Base-by-base conservation (phyloP, 140 eudicot species). In the Oenanthe javanica region DNA sequence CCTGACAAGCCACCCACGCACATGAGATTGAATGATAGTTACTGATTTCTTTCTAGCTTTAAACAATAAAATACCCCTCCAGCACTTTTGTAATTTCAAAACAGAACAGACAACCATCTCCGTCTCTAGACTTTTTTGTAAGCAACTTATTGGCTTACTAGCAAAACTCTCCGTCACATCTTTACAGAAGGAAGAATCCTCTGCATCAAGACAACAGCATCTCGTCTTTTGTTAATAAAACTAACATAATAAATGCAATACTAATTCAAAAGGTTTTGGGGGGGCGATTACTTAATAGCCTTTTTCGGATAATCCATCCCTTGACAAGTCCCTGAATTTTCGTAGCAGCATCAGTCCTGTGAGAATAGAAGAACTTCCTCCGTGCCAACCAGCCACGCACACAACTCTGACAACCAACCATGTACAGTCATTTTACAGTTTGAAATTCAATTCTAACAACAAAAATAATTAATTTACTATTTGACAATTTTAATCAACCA, bases 1-100 rank as follows among this genome's bases (percentile, higher is more conserved):
- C 86, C 90, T 84, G 72, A 88, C 92, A 36, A 86, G 78, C 96
- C 96, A 90, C 72, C 95, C 89, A 49, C 95, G 89, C 78, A 86
- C 66, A 72, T 86, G 81, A 79, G 96, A 82, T 80, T 94, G 99
- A 77, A 94, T 88, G 48, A 90, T 13, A 69, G 82, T 47, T 36
- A 87, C 91, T 7, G 99, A 87, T 77, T 66, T 81, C 79, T 79
- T 84, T 89, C 85, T 85, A 67, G 71, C 45, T 78, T 81, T 85
- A 2, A 70, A 55, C 40, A 54, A 79, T 80, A 86, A 79, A 57
- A 83, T 82, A 67, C 85, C 27, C 81, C 86, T 86, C 97, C 97
- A 92, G 93, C 97, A 89, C 79, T 85, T 85, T 81, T 92, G 95
- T 80, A 92, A 77, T 82, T 85, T 92, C 63, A 88, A 61, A 75